phyloP scores from a whole-genome alignment of 2,329 filamentous ascomycete genomes.

The Coleophoma crateriformis region DNA sequence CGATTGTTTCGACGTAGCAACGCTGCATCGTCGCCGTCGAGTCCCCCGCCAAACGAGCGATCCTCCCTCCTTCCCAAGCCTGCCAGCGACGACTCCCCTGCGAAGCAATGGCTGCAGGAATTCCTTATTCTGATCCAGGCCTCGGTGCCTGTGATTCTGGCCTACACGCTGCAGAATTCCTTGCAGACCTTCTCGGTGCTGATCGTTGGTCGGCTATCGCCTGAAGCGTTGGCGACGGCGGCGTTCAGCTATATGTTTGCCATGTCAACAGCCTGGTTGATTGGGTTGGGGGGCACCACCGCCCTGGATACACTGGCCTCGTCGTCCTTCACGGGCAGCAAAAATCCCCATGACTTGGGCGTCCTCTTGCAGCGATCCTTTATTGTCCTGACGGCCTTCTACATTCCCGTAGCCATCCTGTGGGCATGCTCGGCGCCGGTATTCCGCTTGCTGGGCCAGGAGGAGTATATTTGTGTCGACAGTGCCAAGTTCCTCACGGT shows the following conservation, averaged over 20 bases:
- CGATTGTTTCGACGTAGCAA: constrained; percentile 13
- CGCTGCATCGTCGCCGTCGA: constrained; percentile 9
- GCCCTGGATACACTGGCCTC: constrained; percentile 82
- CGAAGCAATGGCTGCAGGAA: constrained; percentile 43
- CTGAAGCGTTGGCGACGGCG: constrained; percentile 73
- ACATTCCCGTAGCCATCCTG: constrained; percentile 64
- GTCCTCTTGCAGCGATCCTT: constrained; percentile 73
- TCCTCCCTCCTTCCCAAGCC: constrained; percentile 20
- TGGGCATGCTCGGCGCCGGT: constrained; percentile 73
- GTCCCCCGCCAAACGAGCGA: constrained; percentile 23
- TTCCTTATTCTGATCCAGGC: constrained; percentile 63
- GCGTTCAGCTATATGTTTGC: constrained; percentile 94
- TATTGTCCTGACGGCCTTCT: constrained; percentile 66
- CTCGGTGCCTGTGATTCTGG: constrained; percentile 73
- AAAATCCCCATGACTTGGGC: constrained; percentile 73
- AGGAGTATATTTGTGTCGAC: constrained; percentile 69
- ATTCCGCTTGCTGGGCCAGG: constrained; percentile 71
- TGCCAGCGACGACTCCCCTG: constrained; percentile 12
- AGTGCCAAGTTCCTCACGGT: constrained; percentile 68
- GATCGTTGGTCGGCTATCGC: constrained; percentile 72
- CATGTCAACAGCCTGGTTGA: constrained; percentile 82
- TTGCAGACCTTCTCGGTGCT: constrained; percentile 78
- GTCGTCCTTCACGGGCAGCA: constrained; percentile 74
- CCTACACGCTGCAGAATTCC: constrained; percentile 81
- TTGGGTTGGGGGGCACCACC: constrained; percentile 79